phyloP scores from a whole-genome alignment of 805 yeast species.

The Starmerella apicola region DNA sequence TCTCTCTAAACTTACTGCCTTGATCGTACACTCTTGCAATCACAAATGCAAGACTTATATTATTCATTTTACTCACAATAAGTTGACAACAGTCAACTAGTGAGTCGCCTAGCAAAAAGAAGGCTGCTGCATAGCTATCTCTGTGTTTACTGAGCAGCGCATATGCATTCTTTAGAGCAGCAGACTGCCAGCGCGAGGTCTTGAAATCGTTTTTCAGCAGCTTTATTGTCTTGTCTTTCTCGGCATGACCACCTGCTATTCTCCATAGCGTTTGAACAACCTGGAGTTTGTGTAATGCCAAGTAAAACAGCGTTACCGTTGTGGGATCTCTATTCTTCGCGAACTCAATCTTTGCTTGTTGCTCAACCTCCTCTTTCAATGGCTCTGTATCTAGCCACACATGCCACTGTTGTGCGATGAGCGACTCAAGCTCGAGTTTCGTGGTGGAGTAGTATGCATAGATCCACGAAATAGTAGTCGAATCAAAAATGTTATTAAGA shows the following conservation, averaged over 20 bases:
- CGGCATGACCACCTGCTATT: constrained; percentile 60
- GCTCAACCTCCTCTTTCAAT: constrained; percentile 46
- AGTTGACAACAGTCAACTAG: constrained; percentile 69
- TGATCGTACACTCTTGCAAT: constrained; percentile 69
- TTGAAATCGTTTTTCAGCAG: constrained; percentile 67
- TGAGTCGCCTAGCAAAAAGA: constrained; percentile 68
- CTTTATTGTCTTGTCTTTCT: constrained; percentile 67
- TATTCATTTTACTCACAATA: constrained; percentile 51
- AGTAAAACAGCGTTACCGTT: constrained; percentile 55
- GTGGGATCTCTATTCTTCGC: constrained; percentile 57
- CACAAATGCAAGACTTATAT: constrained; percentile 63
- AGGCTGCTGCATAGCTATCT: constrained; percentile 74
- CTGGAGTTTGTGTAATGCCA: constrained; percentile 68
- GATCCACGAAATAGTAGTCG: constrained; percentile 29
- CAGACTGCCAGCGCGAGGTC: constrained; percentile 67
- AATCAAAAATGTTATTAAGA: not conserved
- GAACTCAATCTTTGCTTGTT: constrained; percentile 62
- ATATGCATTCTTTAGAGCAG: constrained; percentile 86
- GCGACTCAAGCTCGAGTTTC: constrained; percentile 43
- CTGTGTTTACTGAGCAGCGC: constrained; percentile 83
- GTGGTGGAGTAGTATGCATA: constrained; percentile 84
- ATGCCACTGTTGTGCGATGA: not conserved
- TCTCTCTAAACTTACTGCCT: constrained; percentile 38
- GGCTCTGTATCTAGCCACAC: constrained; percentile 46
- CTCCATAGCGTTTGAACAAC: constrained; percentile 75